phyloP scores from a whole-genome alignment of 441 rosid species.

The Populus hybrid region DNA sequence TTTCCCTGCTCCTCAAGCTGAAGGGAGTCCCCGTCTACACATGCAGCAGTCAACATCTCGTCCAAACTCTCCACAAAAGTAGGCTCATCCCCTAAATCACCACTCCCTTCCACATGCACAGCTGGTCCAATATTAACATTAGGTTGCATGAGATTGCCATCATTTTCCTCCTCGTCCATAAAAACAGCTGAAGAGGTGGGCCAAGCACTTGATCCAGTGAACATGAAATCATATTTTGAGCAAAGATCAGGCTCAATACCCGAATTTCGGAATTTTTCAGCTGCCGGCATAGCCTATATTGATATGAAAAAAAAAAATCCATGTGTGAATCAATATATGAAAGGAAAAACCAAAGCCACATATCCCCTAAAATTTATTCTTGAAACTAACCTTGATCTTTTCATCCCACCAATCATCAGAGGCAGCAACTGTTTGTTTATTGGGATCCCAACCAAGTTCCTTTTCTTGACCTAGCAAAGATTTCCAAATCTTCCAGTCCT shows the following conservation, averaged over 20 bases:
- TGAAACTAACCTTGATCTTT: slow-evolving; percentile 12
- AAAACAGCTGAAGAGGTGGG: neutral
- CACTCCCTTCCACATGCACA: neutral
- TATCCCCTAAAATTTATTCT: neutral
- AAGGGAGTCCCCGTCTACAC: neutral
- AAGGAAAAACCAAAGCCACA: neutral
- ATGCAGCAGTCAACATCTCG: neutral
- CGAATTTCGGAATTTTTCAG: slow-evolving; percentile 4
- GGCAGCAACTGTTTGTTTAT: slow-evolving; percentile 6
- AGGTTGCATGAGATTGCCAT: slow-evolving; percentile 2
- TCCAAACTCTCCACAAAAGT: slow-evolving; percentile 9
- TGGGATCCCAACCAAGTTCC: slow-evolving; percentile 6
- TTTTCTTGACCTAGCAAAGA: neutral
- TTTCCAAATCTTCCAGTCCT: slow-evolving; percentile 16
- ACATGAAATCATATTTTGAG: slow-evolving; percentile 11
- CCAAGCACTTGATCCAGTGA: slow-evolving; percentile 2
- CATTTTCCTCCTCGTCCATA: neutral
- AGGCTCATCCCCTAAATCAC: slow-evolving; percentile 1
- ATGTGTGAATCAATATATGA: neutral
- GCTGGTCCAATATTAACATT: neutral
- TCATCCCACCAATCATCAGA: slow-evolving; percentile 12
- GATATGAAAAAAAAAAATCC: neutral
- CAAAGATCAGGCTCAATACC: slow-evolving; percentile 18
- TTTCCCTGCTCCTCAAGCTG: neutral
- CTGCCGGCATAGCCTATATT: slow-evolving; percentile 9